phyloP scores from a whole-genome alignment of 352 stramenopile species.

The Pythium sukuiense region DNA sequence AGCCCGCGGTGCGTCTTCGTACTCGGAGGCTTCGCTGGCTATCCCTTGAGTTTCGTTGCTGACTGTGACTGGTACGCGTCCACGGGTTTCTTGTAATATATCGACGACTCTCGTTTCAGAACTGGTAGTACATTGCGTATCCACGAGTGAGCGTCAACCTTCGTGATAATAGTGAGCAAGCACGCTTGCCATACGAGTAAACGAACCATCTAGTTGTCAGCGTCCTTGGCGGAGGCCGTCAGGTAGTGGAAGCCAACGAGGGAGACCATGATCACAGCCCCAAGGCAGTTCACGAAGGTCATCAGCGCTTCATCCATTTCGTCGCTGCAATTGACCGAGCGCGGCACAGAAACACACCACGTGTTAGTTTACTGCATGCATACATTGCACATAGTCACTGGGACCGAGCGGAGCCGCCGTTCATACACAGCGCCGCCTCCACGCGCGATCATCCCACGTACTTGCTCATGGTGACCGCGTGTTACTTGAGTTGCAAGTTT shows the following conservation, averaged over 20 bases:
- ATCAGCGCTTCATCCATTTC: conserved; percentile 88
- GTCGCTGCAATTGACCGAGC: conserved; percentile 43
- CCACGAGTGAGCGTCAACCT: not conserved
- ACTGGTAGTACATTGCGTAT: not conserved
- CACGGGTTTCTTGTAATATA: conserved; percentile 3
- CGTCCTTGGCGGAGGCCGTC: conserved; percentile 77
- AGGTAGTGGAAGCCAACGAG: conserved; percentile 90
- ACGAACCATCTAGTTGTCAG: conserved; percentile 54
- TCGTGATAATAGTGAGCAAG: not conserved
- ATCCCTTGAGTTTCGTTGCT: not conserved
- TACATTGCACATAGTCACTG: not conserved
- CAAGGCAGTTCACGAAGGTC: conserved; percentile 88
- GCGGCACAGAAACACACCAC: not conserved
- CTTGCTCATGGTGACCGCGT: conserved; percentile 33
- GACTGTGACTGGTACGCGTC: not conserved
- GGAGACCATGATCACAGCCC: conserved; percentile 86
- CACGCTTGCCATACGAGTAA: not conserved
- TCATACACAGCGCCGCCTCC: not conserved
- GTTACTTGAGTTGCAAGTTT: conserved; percentile 18
- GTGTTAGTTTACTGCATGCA: not conserved
- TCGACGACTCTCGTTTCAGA: not conserved
- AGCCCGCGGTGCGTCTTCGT: not conserved
- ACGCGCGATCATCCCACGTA: conserved; percentile 13
- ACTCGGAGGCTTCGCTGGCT: not conserved
- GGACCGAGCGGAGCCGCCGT: not conserved